Evolutionary conservation across 2,329 filamentous ascomycete species (phyloP), one percentile per base, ranked within the genome.

Genomic region (Beauveria caledonica): DNA sequence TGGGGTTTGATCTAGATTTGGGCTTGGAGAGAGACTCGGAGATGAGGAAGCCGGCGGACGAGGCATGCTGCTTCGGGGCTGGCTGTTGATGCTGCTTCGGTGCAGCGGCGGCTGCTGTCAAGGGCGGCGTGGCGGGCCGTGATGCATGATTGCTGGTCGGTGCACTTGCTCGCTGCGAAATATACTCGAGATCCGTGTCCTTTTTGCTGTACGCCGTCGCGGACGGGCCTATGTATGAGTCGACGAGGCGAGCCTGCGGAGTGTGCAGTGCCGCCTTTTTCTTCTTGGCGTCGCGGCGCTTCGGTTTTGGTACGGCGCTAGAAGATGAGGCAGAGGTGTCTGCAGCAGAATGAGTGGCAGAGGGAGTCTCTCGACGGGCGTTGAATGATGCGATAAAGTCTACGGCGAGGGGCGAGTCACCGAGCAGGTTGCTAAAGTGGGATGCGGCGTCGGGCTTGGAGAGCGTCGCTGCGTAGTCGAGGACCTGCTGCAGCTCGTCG

Each of bases 371-470:
- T 65, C 79, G 74, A 55, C 84, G 84, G 3, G 86, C 83, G 70
- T 96, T 97, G 71, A 93, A 93, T 19, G 86, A 87, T 1, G 90
- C 85, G 64, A 92, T 86, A 70, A 91, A 94, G 67, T 92, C 87
- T 63, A 92, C 76, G 45, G 79, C 82, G 66, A 88, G 86, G 1
- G 92, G 84, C 7, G 89, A 92, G 71, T 96, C 91, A 54, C 93
- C 94, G 0, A 99, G 82, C 58, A 99, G 78, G 69, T 94, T 91
- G 72, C 86, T 88, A 63, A 99, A 87, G 73, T 97, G 91, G 46
- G 92, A 86, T 55, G 86, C 91, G 15, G 90, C 89, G 64, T 88
- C 89, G 56, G 85, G 76, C 69, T 88, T 92, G 21, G 91, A 86
- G 9, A 97, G 80, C 0, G 86, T 88, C 40, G 84, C 78, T 2